Percentiles rank a stretch among this genome's conserved stretches.
phyloP scores from a whole-genome alignment of 305 asterid genomes.

The Ruellia speciosa region DNA sequence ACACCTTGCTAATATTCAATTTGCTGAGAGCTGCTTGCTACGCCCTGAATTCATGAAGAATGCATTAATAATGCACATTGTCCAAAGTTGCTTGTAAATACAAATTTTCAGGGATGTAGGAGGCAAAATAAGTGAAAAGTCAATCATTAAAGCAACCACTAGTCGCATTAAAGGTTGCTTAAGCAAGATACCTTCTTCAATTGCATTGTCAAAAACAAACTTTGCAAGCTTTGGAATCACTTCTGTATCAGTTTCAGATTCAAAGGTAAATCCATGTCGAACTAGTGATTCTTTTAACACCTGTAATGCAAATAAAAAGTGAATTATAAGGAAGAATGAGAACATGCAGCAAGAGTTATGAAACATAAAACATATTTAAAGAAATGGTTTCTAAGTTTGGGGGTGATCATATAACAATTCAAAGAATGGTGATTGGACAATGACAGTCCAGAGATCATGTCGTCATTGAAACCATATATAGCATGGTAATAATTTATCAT shows the following conservation, averaged over 20 bases:
- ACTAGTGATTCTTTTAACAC: constrained; percentile 78
- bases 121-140: not conserved
- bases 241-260: constrained; percentile 94
- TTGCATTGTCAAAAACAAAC: constrained; percentile 78
- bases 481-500: not conserved
- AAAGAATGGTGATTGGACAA: too few species aligned
- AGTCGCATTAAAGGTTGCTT: constrained; percentile 16
- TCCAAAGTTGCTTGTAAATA: not conserved
- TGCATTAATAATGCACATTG: too few species aligned
- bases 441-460: too few species aligned
- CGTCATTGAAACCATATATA: too few species aligned
- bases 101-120: not conserved
- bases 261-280: constrained; percentile 87
- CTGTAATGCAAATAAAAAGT: constrained; percentile 33
- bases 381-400: too few species aligned
- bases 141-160: not conserved
- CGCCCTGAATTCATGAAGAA: too few species aligned
- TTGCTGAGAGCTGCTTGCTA: too few species aligned
- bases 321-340: constrained; percentile 12
- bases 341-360: not conserved
- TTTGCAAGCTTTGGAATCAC: constrained; percentile 98
- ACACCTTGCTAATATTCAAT: too few species aligned
- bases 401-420: not conserved
- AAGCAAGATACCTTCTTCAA: constrained; percentile 63
- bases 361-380: not conserved